Evolutionary conservation across 768 basidiomycete genomes (phyloP).

Genomic region (Suillus paluster): DNA sequence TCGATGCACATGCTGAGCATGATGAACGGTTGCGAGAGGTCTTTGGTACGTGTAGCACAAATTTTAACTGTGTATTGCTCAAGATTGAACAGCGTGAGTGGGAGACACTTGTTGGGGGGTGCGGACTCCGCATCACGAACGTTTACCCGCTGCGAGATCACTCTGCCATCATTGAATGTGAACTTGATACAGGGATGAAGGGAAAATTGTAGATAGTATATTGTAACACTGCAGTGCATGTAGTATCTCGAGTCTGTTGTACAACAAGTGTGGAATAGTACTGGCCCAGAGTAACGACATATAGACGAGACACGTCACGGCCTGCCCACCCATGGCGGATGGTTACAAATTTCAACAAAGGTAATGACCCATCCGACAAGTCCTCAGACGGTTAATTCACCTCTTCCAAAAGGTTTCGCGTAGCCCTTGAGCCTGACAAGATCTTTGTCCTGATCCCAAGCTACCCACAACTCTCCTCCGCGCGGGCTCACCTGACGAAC

Average conservation of each 20-base stretch:
- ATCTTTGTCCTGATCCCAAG: constrained; percentile 39
- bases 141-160: constrained; percentile 7
- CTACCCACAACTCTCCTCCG: constrained; percentile 49
- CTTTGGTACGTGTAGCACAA: constrained; percentile 2
- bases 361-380: too few relatives aligned
- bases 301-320: neutral
- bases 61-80: neutral
- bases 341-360: neutral
- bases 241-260: too few relatives aligned
- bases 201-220: too few relatives aligned
- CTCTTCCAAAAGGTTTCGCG: constrained; percentile 17
- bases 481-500: constrained; percentile 57
- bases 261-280: too few relatives aligned
- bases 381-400: constrained; percentile 4
- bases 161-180: constrained; percentile 10
- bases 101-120: neutral
- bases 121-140: constrained; percentile 6
- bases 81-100: constrained; percentile 3
- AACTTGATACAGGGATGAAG: constrained; percentile 1
- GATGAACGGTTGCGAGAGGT: constrained; percentile 5
- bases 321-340: neutral
- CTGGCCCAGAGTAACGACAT: neutral
- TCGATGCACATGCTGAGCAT: constrained; percentile 7
- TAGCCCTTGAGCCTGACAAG: constrained; percentile 43
- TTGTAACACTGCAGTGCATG: too few relatives aligned